Base-by-base conservation (phyloP, 495 filamentous ascomycete species). In the Delitschia confertaspora region DNA sequence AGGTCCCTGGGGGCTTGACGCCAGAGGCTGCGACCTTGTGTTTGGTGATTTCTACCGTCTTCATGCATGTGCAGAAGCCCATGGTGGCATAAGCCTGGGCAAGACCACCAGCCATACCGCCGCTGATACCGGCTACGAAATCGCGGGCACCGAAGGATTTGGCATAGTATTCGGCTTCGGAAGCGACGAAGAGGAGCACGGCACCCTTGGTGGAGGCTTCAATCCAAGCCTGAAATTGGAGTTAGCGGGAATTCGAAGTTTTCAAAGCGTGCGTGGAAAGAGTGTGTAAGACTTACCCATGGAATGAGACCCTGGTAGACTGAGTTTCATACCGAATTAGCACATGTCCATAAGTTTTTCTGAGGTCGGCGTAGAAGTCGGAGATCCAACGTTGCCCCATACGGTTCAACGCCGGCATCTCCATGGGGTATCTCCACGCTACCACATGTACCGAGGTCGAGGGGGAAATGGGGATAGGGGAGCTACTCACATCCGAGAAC, bases 41-140 rank as follows among this genome's bases (percentile, higher is more conserved):
- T 69, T 93, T 88, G 58, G 91, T 98, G 69, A 98, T 98, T 70
- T 96, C 93, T 49, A 95, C 93, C 43, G 91, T 98, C 80, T 98
- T 98, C 91, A 98, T 98, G 76, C 91, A 98, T 27, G 91, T 98
- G 68, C 91, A 98, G 78, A 98, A 98, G 45, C 91, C 91, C 88
- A 98, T 95, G 53, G 91, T 98, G 45, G 91, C 91, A 63, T 98
- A 98, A 24, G 91, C 91, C 70, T 98, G 91, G 33, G 88, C 93
- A 40, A 98, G 78, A 74, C 91, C 91, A 58, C 91, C 91, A 22
- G 76, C 73, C 72, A 98, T 89, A 65, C 91, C 91, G 56, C 91
- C 93, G 10, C 71, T 60, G 68, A 98, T 95, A 63, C 91, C 91
- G 54, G 77, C 76, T 42, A 79, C 70, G 68, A 98, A 96, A 60